A percentile compares a stretch with the other conserved stretches of the same genome.
These are phyloP conservation scores for Calocybe gangraenosa DNA, from an alignment of 768 basidiomycete genomes.

Conservation along the genomic window DNA sequence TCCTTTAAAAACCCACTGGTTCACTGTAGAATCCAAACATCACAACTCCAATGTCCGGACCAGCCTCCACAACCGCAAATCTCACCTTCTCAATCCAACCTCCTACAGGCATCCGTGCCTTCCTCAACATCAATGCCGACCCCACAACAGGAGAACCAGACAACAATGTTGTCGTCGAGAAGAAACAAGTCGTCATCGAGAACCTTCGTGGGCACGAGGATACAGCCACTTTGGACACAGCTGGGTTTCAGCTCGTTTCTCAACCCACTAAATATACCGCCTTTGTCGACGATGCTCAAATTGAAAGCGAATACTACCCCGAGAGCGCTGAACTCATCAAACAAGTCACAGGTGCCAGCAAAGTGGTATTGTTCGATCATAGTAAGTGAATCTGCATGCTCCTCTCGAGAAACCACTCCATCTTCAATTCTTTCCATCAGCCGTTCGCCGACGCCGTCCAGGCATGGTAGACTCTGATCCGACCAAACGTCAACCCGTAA, in stretches of 20 bases:
- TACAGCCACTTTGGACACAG: conserved; percentile 37
- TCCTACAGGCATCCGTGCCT: too few relatives aligned
- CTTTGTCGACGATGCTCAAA: conserved; percentile 47
- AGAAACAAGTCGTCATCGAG: conserved; percentile 25
- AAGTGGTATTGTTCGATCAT: conserved; percentile 56
- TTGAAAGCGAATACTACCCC: conserved; percentile 52
- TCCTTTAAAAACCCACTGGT: too few relatives aligned
- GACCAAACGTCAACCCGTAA: conserved; percentile 38
- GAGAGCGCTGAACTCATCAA: conserved; percentile 60
- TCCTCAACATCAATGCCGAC: too few relatives aligned
- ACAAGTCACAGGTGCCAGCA: conserved; percentile 53
- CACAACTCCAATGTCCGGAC: too few relatives aligned
- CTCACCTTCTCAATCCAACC: too few relatives aligned
- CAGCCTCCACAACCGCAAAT: too few relatives aligned
- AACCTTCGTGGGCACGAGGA: conserved; percentile 50
- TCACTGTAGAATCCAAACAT: too few relatives aligned
- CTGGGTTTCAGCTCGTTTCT: conserved; percentile 44
- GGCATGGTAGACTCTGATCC: conserved; percentile 25
- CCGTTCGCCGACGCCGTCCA: conserved; percentile 38
- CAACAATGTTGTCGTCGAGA: too few relatives aligned
- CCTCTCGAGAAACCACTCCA: background rate
- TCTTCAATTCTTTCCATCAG: conserved; percentile 17
- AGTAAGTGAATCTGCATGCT: conserved; percentile 37
- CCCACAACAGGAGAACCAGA: too few relatives aligned
- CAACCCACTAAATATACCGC: conserved; percentile 37